Percentiles rank a stretch among this genome's conserved stretches.
phyloP scores from a whole-genome alignment of 148 eudicot species.

The Oxyria digyna region DNA sequence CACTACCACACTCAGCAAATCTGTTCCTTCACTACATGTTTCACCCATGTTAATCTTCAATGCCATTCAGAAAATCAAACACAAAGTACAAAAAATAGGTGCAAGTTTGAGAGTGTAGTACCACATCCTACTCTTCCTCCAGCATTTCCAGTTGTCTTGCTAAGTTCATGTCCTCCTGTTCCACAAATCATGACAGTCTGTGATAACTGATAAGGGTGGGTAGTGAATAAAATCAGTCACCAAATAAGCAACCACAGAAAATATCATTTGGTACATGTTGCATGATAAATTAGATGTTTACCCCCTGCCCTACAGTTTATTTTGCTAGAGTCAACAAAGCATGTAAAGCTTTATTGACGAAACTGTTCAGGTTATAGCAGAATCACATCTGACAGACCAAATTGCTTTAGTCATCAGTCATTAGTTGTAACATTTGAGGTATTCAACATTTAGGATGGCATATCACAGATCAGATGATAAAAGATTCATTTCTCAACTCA shows the following conservation, averaged over 20 bases:
- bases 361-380: neutral
- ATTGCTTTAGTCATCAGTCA: neutral
- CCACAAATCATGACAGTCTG: neutral
- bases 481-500: neutral
- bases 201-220: neutral
- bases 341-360: neutral
- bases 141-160: constrained; percentile 91
- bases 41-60: neutral
- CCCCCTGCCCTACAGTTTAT: neutral
- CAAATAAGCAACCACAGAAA: too few species aligned
- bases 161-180: constrained; percentile 85
- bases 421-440: neutral
- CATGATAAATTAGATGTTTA: neutral
- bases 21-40: neutral
- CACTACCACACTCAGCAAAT: neutral
- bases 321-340: neutral
- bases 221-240: neutral
- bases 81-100: neutral
- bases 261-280: too few species aligned
- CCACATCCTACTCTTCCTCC: constrained; percentile 91
- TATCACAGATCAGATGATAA: neutral
- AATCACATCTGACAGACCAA: neutral
- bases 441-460: neutral
- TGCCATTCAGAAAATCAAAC: neutral
- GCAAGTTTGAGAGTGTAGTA: constrained; percentile 14